A percentile compares a stretch with the other conserved stretches of the same genome.
Evolutionary conservation across 306 rosid genomes (phyloP).

Genomic region (Malus orientalis): DNA sequence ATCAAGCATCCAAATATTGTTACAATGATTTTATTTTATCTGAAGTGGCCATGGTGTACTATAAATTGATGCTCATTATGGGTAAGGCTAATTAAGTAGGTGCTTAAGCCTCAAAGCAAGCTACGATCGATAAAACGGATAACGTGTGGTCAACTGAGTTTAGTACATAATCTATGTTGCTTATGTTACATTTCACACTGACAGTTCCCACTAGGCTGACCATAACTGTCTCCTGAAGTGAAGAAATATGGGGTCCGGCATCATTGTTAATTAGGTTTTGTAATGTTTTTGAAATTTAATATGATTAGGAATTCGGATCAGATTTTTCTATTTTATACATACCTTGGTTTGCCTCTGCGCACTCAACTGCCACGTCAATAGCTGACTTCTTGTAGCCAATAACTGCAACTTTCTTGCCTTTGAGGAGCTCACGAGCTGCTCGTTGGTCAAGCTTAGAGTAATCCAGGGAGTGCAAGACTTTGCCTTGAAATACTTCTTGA

Average conservation of each 20-base stretch:
- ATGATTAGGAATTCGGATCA: background rate
- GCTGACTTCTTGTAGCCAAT: conserved; percentile 53
- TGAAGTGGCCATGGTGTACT: background rate
- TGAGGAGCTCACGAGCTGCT: conserved; percentile 26
- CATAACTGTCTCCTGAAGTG: background rate
- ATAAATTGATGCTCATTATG: background rate
- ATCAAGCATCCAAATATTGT: too few relatives aligned
- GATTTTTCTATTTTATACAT: background rate
- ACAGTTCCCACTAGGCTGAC: conserved; percentile 1
- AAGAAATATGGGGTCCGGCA: too few relatives aligned
- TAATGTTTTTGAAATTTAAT: background rate
- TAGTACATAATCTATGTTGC: background rate
- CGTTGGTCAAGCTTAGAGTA: conserved; percentile 44
- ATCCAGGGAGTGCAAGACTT: conserved; percentile 44
- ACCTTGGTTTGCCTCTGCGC: conserved; percentile 54
- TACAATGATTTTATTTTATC: background rate
- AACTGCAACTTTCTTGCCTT: conserved; percentile 42
- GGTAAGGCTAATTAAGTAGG: background rate
- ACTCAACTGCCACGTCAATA: conserved; percentile 49
- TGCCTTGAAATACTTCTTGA: conserved; percentile 38
- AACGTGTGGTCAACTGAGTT: background rate
- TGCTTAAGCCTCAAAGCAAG: background rate
- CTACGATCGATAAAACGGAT: background rate
- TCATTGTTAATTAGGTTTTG: background rate
- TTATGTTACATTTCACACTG: background rate